Evolutionary conservation across 2,329 filamentous ascomycete genomes (phyloP).

Genomic region (Venturia effusa): DNA sequence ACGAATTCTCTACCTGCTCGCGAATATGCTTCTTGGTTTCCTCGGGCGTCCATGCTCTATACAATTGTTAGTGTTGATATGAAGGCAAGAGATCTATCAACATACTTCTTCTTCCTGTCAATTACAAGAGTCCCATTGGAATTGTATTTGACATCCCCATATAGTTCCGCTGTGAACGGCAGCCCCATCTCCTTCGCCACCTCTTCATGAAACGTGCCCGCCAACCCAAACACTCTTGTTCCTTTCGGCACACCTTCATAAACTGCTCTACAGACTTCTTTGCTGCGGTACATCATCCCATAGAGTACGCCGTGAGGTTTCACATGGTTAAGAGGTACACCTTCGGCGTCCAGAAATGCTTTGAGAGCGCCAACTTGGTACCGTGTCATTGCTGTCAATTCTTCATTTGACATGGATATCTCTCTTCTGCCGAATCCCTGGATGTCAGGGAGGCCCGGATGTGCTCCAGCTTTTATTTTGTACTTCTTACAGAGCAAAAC

Average conservation of each 20-base stretch:
- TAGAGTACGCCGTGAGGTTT: slow-evolving; percentile 47
- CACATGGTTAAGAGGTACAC: slow-evolving; percentile 47
- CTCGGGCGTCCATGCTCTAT: slow-evolving; percentile 12
- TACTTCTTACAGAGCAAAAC: slow-evolving; percentile 47
- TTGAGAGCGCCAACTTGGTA: slow-evolving; percentile 56
- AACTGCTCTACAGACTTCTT: slow-evolving; percentile 39
- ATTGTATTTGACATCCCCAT: slow-evolving; percentile 47
- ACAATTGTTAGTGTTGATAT: neutral
- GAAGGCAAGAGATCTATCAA: neutral
- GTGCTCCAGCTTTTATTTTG: slow-evolving; percentile 47
- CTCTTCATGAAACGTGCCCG: slow-evolving; percentile 43
- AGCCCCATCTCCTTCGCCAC: slow-evolving; percentile 42
- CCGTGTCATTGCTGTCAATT: slow-evolving; percentile 45
- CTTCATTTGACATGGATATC: slow-evolving; percentile 47
- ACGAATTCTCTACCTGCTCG: slow-evolving; percentile 14
- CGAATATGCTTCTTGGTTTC: slow-evolving; percentile 16
- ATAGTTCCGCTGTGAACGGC: slow-evolving; percentile 43
- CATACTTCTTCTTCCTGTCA: slow-evolving; percentile 46
- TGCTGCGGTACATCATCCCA: slow-evolving; percentile 41
- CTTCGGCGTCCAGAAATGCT: slow-evolving; percentile 47
- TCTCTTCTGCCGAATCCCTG: slow-evolving; percentile 54
- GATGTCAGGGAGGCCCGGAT: slow-evolving; percentile 54
- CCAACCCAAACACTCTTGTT: slow-evolving; percentile 42
- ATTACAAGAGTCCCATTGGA: slow-evolving; percentile 41
- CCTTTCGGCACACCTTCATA: slow-evolving; percentile 43